These are phyloP conservation scores for Nematodospora anomalae DNA, from an alignment of 1,139 yeast genomes.

Conservation along the genomic window DNA sequence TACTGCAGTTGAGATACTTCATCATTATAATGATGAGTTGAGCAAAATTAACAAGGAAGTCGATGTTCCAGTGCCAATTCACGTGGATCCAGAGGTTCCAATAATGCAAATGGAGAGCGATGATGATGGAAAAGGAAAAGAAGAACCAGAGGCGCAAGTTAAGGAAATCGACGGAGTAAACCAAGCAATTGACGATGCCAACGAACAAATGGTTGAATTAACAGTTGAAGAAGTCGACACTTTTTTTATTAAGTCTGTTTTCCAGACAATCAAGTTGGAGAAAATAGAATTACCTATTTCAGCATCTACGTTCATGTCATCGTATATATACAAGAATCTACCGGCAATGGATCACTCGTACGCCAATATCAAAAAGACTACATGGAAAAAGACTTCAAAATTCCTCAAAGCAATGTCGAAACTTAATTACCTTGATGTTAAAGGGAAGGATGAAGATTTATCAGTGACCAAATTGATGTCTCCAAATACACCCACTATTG, in stretches of 20 bases:
- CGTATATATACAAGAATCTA: conserved; percentile 66
- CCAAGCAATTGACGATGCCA: conserved; percentile 9
- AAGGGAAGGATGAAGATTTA: conserved; percentile 77
- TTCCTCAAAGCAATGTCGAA: conserved; percentile 85
- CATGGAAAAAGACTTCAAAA: conserved; percentile 88
- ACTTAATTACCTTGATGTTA: conserved; percentile 58
- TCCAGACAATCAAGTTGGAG: conserved; percentile 65
- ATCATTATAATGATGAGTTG: conserved; percentile 55
- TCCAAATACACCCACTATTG: conserved; percentile 46
- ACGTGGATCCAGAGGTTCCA: conserved; percentile 26
- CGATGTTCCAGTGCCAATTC: conserved; percentile 43
- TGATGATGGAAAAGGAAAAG: conserved; percentile 13
- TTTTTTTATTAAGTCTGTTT: conserved; percentile 65
- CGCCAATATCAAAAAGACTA: conserved; percentile 73
- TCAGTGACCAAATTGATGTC: conserved; percentile 52
- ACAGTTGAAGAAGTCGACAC: conserved; percentile 73
- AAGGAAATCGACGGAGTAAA: conserved; percentile 22
- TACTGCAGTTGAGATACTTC: conserved; percentile 64
- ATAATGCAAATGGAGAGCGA: conserved; percentile 18
- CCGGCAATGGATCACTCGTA: conserved; percentile 55
- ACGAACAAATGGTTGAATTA: conserved; percentile 24
- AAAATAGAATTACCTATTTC: conserved; percentile 58
- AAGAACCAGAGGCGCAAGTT: conserved; percentile 36
- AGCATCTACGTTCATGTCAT: conserved; percentile 75
- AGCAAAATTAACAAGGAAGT: conserved; percentile 45